Percentiles rank a stretch among this genome's conserved stretches.
phyloP scores from a whole-genome alignment of 306 rosid genomes.

The Coriaria nepalensis region DNA sequence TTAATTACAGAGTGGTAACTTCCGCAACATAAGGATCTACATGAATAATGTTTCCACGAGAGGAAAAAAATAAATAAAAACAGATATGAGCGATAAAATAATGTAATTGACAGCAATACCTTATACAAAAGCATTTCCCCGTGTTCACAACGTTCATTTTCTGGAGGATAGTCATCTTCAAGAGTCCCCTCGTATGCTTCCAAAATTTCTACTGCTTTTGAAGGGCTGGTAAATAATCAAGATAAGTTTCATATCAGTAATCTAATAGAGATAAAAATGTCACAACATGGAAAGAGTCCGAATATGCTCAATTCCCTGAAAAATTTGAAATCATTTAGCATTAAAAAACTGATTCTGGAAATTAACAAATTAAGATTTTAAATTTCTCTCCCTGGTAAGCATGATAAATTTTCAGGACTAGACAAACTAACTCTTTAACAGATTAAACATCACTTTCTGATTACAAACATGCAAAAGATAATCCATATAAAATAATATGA shows the following conservation, averaged over 20 bases:
- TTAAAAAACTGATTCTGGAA: background rate
- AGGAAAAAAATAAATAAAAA: no score
- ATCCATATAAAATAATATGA: background rate
- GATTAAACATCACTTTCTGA: no score
- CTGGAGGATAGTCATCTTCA: slow-evolving; percentile 94
- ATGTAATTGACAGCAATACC: slow-evolving; percentile 30
- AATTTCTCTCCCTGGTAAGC: background rate
- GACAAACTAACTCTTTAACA: no score
- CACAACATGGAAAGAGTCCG: no score
- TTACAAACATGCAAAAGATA: background rate
- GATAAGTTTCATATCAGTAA: background rate
- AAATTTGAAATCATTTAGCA: background rate
- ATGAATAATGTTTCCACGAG: no score
- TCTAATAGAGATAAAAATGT: no score
- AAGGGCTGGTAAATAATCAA: slow-evolving; percentile 29
- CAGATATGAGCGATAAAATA: no score
- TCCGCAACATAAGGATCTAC: no score
- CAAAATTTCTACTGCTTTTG: slow-evolving; percentile 91
- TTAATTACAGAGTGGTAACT: no score
- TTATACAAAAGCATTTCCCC: slow-evolving; percentile 95
- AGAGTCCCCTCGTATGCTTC: slow-evolving; percentile 98
- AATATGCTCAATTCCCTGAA: background rate
- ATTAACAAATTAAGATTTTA: background rate
- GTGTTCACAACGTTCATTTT: slow-evolving; percentile 91
- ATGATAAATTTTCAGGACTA: background rate